Base-by-base conservation (phyloP, 305 asterid species). In the Vinca major region DNA sequence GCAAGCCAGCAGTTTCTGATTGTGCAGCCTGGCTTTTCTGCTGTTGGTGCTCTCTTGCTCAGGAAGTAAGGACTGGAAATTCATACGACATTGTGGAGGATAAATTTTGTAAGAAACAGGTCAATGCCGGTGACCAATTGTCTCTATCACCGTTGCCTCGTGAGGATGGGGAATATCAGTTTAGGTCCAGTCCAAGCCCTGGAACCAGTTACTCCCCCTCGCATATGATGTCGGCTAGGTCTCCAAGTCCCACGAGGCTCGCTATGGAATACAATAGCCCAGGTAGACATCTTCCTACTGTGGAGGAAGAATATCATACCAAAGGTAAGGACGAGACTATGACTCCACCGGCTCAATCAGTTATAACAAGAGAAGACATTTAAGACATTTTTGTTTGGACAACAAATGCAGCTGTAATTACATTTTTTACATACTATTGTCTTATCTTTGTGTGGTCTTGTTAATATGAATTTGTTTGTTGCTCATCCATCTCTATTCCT, bases 1-100 rank as follows among this genome's bases (percentile, higher is more conserved):
- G 89, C 60, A 82, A 79, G 71, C 84, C 98, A 2, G 85, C 89
- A 52, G 75, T 86, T 60, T 69, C 85, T 4, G 98, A 91, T 55
- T 91, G 86, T 73, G 87, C 88, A 14, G 74, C 84, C 26, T 89
- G 96, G 97, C 95, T 91, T 50, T 91, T 78, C 83, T 89, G 97
- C 81, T 91, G 97, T 68, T 91, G 95, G 96, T 91, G 97, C 73
- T 67, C 95, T 62, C 80, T 89, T 48, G 93, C 97, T 57, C 97
- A 91, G 79, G 97, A 91, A 74, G 95, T 86, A 45, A 79, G 96
- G 72, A 91, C 96, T 0, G 97, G 95, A 63, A 89, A 87, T 40
- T 51, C 89, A 8, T 87, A 91, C 33, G 93, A 89, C 44, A 76
- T 87, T 12, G 86, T 85, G 70, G 95, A 91, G 73, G 86, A 91